Evolutionary conservation across 2,329 filamentous ascomycete species (phyloP).

Genomic region (Colletotrichum liriopes): DNA sequence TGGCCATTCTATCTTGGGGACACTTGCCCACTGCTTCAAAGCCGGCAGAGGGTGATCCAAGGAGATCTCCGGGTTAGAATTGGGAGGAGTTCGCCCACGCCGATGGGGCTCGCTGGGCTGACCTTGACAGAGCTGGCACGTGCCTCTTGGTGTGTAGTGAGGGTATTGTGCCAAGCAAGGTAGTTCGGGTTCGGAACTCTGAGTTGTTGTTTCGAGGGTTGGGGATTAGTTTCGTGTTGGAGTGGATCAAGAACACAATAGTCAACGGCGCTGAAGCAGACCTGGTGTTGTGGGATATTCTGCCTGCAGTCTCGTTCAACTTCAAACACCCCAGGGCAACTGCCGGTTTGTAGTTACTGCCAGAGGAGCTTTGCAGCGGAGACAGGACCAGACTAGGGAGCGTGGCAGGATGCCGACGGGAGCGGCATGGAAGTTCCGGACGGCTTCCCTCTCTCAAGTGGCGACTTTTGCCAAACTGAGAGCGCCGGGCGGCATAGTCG

Average conservation of each 20-base stretch:
- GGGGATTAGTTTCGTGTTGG: slow-evolving; percentile 16
- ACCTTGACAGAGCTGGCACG: slow-evolving; percentile 12
- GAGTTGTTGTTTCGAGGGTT: slow-evolving; percentile 21
- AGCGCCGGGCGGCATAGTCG: slow-evolving; percentile 2
- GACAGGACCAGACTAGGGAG: neutral
- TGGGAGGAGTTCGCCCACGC: slow-evolving; percentile 18
- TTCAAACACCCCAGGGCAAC: neutral
- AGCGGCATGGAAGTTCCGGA: neutral
- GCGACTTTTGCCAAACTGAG: neutral
- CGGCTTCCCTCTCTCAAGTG: neutral
- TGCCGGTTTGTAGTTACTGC: neutral
- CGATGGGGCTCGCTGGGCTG: slow-evolving; percentile 7
- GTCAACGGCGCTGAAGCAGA: slow-evolving; percentile 1
- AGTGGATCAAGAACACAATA: slow-evolving; percentile 1
- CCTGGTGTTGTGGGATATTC: neutral
- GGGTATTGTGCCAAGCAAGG: slow-evolving; percentile 27
- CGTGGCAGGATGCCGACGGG: slow-evolving; percentile 27
- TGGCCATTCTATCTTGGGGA: slow-evolving; percentile 29
- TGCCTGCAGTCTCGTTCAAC: neutral
- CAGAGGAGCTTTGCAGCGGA: neutral
- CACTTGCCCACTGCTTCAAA: neutral
- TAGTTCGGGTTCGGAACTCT: slow-evolving; percentile 32
- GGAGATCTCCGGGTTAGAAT: neutral
- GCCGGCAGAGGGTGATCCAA: neutral
- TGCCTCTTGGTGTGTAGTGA: slow-evolving; percentile 9